phyloP scores from a whole-genome alignment of 345 rosid species.

The Ceriops decandra region DNA sequence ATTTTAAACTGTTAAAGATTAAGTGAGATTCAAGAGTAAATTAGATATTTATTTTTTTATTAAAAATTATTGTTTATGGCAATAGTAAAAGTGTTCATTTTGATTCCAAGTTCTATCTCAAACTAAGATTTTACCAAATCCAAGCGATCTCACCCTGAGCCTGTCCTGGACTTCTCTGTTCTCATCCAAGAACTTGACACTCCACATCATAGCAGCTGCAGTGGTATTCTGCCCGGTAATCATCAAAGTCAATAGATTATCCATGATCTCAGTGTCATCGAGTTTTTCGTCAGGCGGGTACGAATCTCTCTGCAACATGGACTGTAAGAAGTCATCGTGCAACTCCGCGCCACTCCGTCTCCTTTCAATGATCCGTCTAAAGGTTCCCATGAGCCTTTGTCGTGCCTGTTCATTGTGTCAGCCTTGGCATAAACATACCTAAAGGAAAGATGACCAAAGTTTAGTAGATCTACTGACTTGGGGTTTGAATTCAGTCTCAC shows the following conservation, averaged over 20 bases:
- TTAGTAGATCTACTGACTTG: neutral
- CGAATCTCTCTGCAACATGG: slow-evolving; percentile 45
- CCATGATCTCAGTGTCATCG: slow-evolving; percentile 50
- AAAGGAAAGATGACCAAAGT: neutral
- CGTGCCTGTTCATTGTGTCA: slow-evolving; percentile 35
- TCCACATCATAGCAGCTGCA: slow-evolving; percentile 66
- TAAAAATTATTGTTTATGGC: too few species aligned
- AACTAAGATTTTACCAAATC: neutral
- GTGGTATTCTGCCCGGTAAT: slow-evolving; percentile 61
- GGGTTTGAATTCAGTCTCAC: slow-evolving; percentile 18
- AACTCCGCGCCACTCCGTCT: slow-evolving; percentile 39
- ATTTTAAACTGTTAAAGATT: too few species aligned
- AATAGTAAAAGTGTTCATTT: too few species aligned
- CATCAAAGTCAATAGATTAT: slow-evolving; percentile 50
- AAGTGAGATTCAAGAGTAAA: too few species aligned
- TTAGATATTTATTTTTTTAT: too few species aligned
- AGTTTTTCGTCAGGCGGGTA: slow-evolving; percentile 43
- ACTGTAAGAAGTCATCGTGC: slow-evolving; percentile 43
- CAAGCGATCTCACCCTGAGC: slow-evolving; percentile 39
- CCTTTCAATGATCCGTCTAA: slow-evolving; percentile 31
- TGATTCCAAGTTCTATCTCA: too few species aligned
- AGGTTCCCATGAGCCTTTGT: slow-evolving; percentile 36
- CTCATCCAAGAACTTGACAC: slow-evolving; percentile 49
- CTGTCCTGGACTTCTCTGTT: slow-evolving; percentile 40
- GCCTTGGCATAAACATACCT: neutral